Percentiles rank a stretch among this genome's conserved stretches.
These are phyloP conservation scores for Colletotrichum zoysiae DNA, from an alignment of 2,329 filamentous ascomycete genomes.

Conservation along the genomic window DNA sequence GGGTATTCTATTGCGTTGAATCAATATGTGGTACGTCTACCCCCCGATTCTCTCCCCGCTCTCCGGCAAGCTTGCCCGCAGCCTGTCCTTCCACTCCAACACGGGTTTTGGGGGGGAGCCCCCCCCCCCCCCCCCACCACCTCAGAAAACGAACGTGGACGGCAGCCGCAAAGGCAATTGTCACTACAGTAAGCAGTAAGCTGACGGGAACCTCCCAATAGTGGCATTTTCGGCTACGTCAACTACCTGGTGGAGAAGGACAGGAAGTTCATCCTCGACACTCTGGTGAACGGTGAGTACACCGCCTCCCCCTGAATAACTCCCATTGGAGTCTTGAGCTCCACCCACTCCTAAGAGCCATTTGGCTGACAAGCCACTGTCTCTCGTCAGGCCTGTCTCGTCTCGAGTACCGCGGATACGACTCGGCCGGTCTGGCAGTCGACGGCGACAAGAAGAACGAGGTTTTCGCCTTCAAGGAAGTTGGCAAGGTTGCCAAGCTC, in stretches of 20 bases:
- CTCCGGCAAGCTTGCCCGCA: conserved; percentile 34
- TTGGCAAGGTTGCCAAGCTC: conserved; percentile 98
- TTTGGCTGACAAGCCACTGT: conserved; percentile 48
- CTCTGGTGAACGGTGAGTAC: conserved; percentile 89
- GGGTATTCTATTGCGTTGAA: conserved; percentile 38
- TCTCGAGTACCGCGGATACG: conserved; percentile 98
- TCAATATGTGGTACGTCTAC: conserved; percentile 46
- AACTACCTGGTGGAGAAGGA: conserved; percentile 99
- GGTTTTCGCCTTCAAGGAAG: conserved; percentile 97
- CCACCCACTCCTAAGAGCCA: conserved; percentile 20
- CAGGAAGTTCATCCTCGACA: conserved; percentile 94
- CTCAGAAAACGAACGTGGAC: conserved; percentile 10
- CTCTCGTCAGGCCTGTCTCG: conserved; percentile 80
- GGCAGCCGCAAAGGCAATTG: conserved; percentile 21
- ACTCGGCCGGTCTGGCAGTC: conserved; percentile 94
- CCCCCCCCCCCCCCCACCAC: too few relatives aligned
- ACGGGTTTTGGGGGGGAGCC: too few relatives aligned
- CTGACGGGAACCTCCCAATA: conserved; percentile 51
- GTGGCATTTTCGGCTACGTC: conserved; percentile 98
- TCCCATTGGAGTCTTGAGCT: conserved; percentile 31
- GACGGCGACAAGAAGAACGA: conserved; percentile 99
- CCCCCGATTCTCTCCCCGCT: conserved; percentile 25
- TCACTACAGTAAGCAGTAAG: conserved; percentile 42
- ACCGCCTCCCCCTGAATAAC: conserved; percentile 40
- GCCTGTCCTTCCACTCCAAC: conserved; percentile 10